Conservation (phyloP, 2,329 filamentous ascomycete genomes). For the Cladosporium sp. region DNA sequence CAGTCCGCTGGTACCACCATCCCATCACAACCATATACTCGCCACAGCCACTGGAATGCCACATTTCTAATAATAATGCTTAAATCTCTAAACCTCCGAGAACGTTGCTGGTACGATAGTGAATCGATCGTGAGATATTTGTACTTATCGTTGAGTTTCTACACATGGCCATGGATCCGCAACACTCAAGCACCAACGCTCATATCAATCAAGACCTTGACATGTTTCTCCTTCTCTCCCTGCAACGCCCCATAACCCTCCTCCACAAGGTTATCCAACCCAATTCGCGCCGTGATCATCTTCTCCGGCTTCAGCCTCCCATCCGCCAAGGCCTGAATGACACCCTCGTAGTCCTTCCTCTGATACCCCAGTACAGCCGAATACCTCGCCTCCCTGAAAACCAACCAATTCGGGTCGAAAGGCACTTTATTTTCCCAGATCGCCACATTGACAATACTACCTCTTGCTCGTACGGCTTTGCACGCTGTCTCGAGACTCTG, state of each 20-base stretch:
- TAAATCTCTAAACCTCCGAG: not conserved
- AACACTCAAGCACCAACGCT: conserved; percentile 7
- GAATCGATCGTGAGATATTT: not conserved
- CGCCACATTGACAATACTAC: conserved; percentile 64
- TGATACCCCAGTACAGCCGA: conserved; percentile 53
- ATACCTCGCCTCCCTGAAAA: conserved; percentile 56
- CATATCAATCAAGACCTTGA: conserved; percentile 61
- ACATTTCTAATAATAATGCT: not conserved
- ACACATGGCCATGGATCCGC: not conserved
- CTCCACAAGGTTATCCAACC: conserved; percentile 57
- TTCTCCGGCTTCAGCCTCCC: conserved; percentile 49
- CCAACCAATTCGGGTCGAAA: conserved; percentile 55
- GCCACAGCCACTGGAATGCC: not conserved
- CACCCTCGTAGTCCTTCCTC: conserved; percentile 56
- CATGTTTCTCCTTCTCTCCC: conserved; percentile 61
- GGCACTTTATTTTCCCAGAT: conserved; percentile 60
- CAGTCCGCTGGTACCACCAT: not conserved
- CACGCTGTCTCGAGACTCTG: conserved; percentile 44
- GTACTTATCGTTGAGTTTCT: not conserved
- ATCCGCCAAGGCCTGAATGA: conserved; percentile 47
- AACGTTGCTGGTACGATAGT: not conserved
- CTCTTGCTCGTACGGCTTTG: conserved; percentile 53
- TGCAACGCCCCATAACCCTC: conserved; percentile 59
- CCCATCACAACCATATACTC: not conserved
- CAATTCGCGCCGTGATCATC: conserved; percentile 63